phyloP scores from a whole-genome alignment of 768 basidiomycete genomes.

The Xerocomus potaroensis region DNA sequence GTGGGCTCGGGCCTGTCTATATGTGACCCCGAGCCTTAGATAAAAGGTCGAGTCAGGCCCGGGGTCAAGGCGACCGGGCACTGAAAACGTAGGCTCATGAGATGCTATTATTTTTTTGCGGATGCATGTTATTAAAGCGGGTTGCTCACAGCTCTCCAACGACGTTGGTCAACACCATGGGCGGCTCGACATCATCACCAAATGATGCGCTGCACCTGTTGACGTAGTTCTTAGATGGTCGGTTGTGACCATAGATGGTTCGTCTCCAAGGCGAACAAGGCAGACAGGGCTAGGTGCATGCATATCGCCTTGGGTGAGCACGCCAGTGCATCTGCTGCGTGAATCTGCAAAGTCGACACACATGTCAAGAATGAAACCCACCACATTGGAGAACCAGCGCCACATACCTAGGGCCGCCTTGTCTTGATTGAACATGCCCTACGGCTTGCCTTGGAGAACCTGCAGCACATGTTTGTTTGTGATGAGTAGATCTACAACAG shows the following conservation, averaged over 20 bases:
- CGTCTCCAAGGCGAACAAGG: constrained; percentile 38
- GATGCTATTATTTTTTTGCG: too few relatives aligned
- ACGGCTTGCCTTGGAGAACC: constrained; percentile 58
- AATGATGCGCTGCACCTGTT: constrained; percentile 48
- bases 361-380: too few relatives aligned
- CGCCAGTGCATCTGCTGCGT: constrained; percentile 40
- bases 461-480: constrained; percentile 76
- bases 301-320: constrained; percentile 51
- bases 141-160: constrained; percentile 74
- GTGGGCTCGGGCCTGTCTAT: too few relatives aligned
- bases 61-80: constrained; percentile 72
- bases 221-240: constrained; percentile 48
- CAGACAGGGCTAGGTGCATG: constrained; percentile 73
- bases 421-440: constrained; percentile 54
- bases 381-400: too few relatives aligned
- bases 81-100: constrained; percentile 33
- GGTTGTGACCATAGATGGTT: constrained; percentile 32
- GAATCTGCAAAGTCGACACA: too few relatives aligned
- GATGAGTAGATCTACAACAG: constrained; percentile 64
- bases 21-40: too few relatives aligned
- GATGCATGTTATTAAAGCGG: too few relatives aligned
- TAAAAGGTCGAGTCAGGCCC: too few relatives aligned
- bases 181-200: constrained; percentile 46
- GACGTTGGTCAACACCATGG: constrained; percentile 52
- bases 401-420: constrained; percentile 44